Conservation (phyloP, 106 monocot genomes). For the Narthecium ossifragum region DNA sequence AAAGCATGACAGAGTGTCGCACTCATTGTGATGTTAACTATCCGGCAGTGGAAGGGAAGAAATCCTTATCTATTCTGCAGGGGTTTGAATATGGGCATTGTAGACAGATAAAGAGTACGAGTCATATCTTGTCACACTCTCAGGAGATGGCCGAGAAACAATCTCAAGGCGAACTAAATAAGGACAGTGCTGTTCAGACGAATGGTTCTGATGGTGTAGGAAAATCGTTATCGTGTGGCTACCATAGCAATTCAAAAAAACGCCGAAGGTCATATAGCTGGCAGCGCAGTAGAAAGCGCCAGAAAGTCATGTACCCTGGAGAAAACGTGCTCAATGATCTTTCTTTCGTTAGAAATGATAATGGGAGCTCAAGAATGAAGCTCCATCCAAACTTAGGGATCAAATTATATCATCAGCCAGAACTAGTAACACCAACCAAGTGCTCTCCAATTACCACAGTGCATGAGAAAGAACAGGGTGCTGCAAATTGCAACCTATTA, state of each 20-base stretch:
- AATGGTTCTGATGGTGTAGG: background rate
- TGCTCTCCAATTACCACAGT: background rate
- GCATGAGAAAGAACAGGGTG: background rate
- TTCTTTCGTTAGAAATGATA: background rate
- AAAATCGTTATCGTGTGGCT: background rate
- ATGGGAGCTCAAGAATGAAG: background rate
- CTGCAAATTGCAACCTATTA: background rate
- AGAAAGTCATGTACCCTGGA: background rate
- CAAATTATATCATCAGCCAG: background rate
- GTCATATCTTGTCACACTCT: background rate
- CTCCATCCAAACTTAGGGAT: background rate
- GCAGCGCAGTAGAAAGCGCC: conserved; percentile 13
- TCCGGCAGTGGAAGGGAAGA: no score
- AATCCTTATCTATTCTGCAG: no score
- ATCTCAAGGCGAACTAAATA: no score
- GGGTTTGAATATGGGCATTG: no score
- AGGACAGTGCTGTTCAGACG: background rate
- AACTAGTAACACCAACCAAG: background rate
- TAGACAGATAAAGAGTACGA: no score
- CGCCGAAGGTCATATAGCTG: conserved; percentile 13
- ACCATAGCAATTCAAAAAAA: background rate
- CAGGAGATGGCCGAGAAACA: background rate
- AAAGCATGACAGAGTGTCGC: no score
- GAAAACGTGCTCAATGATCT: background rate
- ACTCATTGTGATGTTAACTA: no score